These are phyloP conservation scores for Phanerochaete carnosa DNA, from an alignment of 768 basidiomycete species.

Conservation along the genomic window DNA sequence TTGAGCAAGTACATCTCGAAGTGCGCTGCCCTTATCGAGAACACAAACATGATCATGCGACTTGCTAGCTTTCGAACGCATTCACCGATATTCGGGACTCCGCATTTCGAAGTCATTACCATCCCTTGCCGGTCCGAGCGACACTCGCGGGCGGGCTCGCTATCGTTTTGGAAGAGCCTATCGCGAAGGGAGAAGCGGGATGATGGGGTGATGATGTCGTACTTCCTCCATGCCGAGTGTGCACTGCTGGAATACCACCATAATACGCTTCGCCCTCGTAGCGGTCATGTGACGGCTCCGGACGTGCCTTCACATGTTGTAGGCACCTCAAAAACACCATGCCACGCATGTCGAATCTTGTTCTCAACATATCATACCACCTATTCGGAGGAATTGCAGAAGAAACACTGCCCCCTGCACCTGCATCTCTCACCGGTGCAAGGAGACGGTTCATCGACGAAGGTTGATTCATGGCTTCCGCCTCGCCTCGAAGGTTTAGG, in stretches of 20 bases:
- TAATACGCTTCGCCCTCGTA: neutral
- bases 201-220: neutral
- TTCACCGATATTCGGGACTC: neutral
- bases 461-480: neutral
- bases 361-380: neutral
- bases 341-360: neutral
- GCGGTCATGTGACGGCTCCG: neutral
- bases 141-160: neutral
- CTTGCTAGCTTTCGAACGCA: neutral
- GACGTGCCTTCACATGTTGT: neutral
- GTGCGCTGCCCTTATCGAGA: neutral
- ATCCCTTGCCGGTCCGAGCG: neutral
- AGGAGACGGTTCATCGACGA: neutral
- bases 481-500: neutral
- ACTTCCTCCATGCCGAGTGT: neutral
- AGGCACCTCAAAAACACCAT: neutral
- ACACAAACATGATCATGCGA: neutral
- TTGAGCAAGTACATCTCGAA: neutral
- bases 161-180: neutral
- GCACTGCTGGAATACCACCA: constrained; percentile 1
- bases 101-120: neutral
- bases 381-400: neutral
- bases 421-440: neutral
- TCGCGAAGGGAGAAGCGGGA: neutral
- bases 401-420: neutral